phyloP scores from a whole-genome alignment of 495 filamentous ascomycete species.

The Penicillium silybi region DNA sequence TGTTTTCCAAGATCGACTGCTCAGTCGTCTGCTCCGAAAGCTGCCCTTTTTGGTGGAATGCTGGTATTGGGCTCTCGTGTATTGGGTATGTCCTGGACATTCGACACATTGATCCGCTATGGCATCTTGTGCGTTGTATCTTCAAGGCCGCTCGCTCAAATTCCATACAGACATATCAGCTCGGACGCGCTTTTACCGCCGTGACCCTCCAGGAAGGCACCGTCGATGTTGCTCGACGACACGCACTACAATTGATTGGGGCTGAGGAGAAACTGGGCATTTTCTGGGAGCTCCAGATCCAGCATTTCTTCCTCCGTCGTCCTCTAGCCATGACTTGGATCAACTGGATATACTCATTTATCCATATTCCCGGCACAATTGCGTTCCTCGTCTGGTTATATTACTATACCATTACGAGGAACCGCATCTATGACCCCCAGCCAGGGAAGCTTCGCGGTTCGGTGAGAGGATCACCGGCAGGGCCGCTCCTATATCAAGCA shows the following conservation, averaged over 20 bases:
- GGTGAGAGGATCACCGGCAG: constrained; percentile 38
- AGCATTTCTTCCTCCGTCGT: constrained; percentile 50
- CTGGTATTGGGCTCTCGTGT: constrained; percentile 75
- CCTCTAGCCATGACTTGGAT: constrained; percentile 42
- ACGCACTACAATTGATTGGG: constrained; percentile 54
- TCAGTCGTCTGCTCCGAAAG: constrained; percentile 58
- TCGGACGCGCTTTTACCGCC: constrained; percentile 60
- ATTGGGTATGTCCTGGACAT: constrained; percentile 52
- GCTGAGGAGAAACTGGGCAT: constrained; percentile 52
- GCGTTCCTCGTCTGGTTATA: constrained; percentile 64
- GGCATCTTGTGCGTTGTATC: not conserved
- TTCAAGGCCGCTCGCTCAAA: not conserved
- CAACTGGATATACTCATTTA: constrained; percentile 73
- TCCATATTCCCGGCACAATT: constrained; percentile 79
- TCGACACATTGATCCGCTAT: not conserved
- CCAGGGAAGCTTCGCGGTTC: constrained; percentile 32
- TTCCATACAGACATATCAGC: constrained; percentile 51
- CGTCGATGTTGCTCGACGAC: constrained; percentile 51
- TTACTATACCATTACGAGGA: constrained; percentile 58
- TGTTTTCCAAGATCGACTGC: constrained; percentile 48
- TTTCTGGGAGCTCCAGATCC: constrained; percentile 54
- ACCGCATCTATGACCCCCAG: constrained; percentile 35
- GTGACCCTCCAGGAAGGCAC: constrained; percentile 56
- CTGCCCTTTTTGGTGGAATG: constrained; percentile 76
- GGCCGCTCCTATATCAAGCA: constrained; percentile 53